Conservation (phyloP, 2,329 filamentous ascomycete species). For the Xylariaceae sp. region DNA sequence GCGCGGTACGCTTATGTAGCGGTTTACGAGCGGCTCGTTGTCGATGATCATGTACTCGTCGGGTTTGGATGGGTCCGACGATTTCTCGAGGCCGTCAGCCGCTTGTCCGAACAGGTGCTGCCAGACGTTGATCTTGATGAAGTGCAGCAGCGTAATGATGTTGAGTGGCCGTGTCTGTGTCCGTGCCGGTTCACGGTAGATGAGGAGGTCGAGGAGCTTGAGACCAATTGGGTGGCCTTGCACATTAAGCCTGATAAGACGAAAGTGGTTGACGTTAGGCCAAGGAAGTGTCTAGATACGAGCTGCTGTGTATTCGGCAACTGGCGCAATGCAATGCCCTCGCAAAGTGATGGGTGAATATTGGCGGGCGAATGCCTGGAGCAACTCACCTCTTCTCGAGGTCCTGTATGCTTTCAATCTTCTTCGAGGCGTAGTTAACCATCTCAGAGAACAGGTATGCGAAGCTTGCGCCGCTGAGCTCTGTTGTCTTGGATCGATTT, state of each 20-base stretch:
- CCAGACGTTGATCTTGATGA: constrained; percentile 92
- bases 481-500: constrained; percentile 81
- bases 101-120: constrained; percentile 85
- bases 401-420: constrained; percentile 89
- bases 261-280: constrained; percentile 7
- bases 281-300: background rate
- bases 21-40: constrained; percentile 94
- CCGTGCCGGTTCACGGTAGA: constrained; percentile 72
- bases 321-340: background rate
- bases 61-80: constrained; percentile 71
- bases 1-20: constrained; percentile 85
- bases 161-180: constrained; percentile 74
- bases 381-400: constrained; percentile 73
- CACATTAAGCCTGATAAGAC: constrained; percentile 64
- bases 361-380: background rate
- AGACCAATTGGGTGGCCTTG: constrained; percentile 93
- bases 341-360: background rate
- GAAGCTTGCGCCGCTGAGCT: constrained; percentile 90
- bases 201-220: constrained; percentile 89
- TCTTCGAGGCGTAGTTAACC: constrained; percentile 88
- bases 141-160: constrained; percentile 87
- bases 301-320: background rate
- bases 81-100: constrained; percentile 90
- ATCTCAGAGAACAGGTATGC: constrained; percentile 96
- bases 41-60: constrained; percentile 99